Evolutionary conservation across 768 basidiomycete genomes (phyloP), one percentile per base, ranked within the genome.

Genomic region (Rhizopogon vinicolor): DNA sequence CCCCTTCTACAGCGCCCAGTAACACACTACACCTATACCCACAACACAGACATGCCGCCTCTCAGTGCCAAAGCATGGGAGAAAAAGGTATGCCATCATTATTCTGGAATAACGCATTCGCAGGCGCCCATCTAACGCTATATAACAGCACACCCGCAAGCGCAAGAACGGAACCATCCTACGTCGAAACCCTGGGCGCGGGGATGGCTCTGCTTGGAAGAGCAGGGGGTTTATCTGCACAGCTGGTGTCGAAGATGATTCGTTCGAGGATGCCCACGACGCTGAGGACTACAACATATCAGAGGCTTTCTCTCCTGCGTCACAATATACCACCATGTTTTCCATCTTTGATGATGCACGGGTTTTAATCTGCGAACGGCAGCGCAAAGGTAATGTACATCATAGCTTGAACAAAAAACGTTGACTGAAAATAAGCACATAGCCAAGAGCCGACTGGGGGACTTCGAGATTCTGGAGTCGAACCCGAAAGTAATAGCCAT

Each of bases 381-480:
- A n/a, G 41, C 31, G 41, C 1, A 63, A 56, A 53, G 66, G 65
- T 66, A 39, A 10, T 58, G 5, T 2, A 10, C 42, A 19, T 18
- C 31, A 7, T 31, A 7, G 14, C 33, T 45, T 51, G 55, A 8
- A 57, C 25, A 13, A 28, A 13, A 35, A 19, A 18, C 22, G 6
- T 10, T 55, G 3, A 16, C 40, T 3, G 3, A 46, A 37, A 46
- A 16, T 33, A 8, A 9, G 16, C 18, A 37, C 12, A 41, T 31
- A 70, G 66, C 35, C 35, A 50, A 50, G 42, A 51, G 51, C 18
- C n/a, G 39, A 35, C n/a, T 53, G 10, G 58, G 42, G 5, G 62
- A 62, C 40, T 68, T 68, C 19, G 68, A 70, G 16, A 51, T 68
- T 1, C 41, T 68, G 29, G 53, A 58, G 29, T 35, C 50, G 5